Conservation (phyloP, 2,329 filamentous ascomycete species). For the Monilinia aucupariae region DNA sequence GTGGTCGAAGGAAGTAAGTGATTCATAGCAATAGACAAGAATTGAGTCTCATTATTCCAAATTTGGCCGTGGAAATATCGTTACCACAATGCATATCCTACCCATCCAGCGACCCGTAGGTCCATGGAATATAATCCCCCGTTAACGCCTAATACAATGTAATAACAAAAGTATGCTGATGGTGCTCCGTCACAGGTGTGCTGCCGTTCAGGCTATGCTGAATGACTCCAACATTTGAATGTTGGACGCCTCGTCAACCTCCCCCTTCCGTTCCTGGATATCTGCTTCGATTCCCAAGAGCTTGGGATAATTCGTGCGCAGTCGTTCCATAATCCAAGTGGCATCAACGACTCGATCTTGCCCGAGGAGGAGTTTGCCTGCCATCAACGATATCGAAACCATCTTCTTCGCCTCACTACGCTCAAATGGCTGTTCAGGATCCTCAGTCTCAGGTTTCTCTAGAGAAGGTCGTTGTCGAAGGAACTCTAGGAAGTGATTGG, state of each 20-base stretch:
- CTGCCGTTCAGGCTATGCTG: slow-evolving; percentile 18
- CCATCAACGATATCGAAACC: slow-evolving; percentile 24
- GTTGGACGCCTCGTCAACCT: slow-evolving; percentile 27
- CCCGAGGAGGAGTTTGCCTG: slow-evolving; percentile 28
- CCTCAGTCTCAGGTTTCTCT: neutral
- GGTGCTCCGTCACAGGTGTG: too few species aligned
- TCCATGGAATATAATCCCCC: neutral
- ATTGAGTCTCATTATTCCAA: neutral
- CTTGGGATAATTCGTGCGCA: slow-evolving; percentile 26
- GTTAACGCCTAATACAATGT: neutral
- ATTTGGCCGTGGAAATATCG: neutral
- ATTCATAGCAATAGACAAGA: neutral
- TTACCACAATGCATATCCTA: neutral
- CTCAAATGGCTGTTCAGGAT: neutral
- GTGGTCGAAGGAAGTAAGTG: neutral
- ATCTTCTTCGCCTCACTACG: neutral
- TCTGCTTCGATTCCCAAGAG: slow-evolving; percentile 23
- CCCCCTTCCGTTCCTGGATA: slow-evolving; percentile 16
- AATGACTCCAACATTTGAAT: slow-evolving; percentile 28
- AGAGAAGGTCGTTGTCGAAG: neutral
- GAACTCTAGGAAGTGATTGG: slow-evolving; percentile 15
- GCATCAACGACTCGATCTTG: slow-evolving; percentile 26
- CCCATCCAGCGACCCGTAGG: neutral
- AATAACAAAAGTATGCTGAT: neutral
- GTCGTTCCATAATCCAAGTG: slow-evolving; percentile 29